Conservation (phyloP, 177 flowering plant species). For the Vitis hybrid region DNA sequence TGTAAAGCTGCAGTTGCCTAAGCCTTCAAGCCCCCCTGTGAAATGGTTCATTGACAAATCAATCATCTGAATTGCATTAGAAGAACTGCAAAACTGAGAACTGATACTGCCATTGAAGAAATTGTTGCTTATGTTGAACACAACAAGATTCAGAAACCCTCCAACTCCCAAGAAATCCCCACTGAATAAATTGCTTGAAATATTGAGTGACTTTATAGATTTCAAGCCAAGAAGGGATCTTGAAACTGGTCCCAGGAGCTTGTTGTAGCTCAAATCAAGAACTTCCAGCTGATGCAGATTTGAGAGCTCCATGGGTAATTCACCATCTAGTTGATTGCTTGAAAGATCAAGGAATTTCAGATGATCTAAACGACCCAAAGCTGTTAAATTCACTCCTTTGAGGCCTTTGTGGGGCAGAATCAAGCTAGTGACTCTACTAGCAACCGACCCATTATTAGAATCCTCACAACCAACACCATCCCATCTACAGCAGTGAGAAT, state of each 20-base stretch:
- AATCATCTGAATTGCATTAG: slow-evolving; percentile 42
- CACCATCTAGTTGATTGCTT: slow-evolving; percentile 51
- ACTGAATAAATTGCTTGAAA: slow-evolving; percentile 64
- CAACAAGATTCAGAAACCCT: slow-evolving; percentile 41
- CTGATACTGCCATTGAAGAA: slow-evolving; percentile 48
- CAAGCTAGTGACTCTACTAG: slow-evolving; percentile 48
- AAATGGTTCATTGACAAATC: slow-evolving; percentile 69
- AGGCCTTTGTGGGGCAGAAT: slow-evolving; percentile 47
- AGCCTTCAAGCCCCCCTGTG: slow-evolving; percentile 52
- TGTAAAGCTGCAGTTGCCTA: slow-evolving; percentile 44
- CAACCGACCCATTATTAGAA: slow-evolving; percentile 18
- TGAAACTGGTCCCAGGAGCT: slow-evolving; percentile 43
- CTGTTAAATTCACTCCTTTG: slow-evolving; percentile 46
- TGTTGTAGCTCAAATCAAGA: slow-evolving; percentile 79
- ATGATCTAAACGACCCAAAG: slow-evolving; percentile 53
- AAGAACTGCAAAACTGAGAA: slow-evolving; percentile 43
- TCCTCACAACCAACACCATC: slow-evolving; percentile 63
- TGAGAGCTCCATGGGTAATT: slow-evolving; percentile 54
- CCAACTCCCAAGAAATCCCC: slow-evolving; percentile 43
- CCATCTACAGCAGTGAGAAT: slow-evolving; percentile 67
- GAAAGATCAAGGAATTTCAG: slow-evolving; percentile 68
- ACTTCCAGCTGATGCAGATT: slow-evolving; percentile 52
- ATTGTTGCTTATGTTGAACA: slow-evolving; percentile 69
- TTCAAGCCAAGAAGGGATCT: slow-evolving; percentile 35
- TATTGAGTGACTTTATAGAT: slow-evolving; percentile 44